A percentile compares a stretch with the other conserved stretches of the same genome.
phyloP scores from a whole-genome alignment of 331 rosid species.

The Cydonia oblonga region DNA sequence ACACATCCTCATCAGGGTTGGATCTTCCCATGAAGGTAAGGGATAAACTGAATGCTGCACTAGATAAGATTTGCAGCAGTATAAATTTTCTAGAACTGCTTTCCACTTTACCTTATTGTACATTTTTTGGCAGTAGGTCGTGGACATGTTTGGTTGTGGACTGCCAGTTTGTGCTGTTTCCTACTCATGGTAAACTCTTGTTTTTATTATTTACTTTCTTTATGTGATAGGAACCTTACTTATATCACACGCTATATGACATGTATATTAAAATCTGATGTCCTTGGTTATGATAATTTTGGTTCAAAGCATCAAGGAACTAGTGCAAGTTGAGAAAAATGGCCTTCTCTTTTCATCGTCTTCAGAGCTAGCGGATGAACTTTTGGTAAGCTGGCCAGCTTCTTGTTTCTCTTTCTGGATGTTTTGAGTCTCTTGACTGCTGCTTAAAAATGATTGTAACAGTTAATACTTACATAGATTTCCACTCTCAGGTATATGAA shows the following conservation, averaged over 20 bases:
- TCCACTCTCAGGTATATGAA: background rate
- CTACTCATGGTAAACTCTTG: conserved; percentile 63
- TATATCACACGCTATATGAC: background rate
- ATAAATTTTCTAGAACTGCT: background rate
- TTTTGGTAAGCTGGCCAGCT: conserved; percentile 44
- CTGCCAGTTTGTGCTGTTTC: conserved; percentile 96
- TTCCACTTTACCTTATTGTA: background rate
- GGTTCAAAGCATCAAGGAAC: conserved; percentile 65
- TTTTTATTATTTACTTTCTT: background rate
- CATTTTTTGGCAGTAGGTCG: conserved; percentile 39
- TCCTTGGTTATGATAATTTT: conserved; percentile 4
- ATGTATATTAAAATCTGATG: background rate
- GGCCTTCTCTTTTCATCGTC: conserved; percentile 83
- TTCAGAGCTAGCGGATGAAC: conserved; percentile 89
- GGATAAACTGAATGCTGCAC: background rate
- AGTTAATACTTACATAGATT: background rate
- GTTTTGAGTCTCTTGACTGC: too few species aligned
- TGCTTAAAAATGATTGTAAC: background rate
- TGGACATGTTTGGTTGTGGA: conserved; percentile 98
- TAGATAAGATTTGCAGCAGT: background rate
- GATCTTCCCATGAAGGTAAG: conserved; percentile 98
- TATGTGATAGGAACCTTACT: background rate
- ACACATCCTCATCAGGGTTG: conserved; percentile 89
- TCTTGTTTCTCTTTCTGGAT: background rate
- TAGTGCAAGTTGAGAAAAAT: conserved; percentile 66